Percentiles rank a stretch among this genome's conserved stretches.
Evolutionary conservation across 495 filamentous ascomycete genomes (phyloP).

Genomic region (Trichoderma erinaceum): DNA sequence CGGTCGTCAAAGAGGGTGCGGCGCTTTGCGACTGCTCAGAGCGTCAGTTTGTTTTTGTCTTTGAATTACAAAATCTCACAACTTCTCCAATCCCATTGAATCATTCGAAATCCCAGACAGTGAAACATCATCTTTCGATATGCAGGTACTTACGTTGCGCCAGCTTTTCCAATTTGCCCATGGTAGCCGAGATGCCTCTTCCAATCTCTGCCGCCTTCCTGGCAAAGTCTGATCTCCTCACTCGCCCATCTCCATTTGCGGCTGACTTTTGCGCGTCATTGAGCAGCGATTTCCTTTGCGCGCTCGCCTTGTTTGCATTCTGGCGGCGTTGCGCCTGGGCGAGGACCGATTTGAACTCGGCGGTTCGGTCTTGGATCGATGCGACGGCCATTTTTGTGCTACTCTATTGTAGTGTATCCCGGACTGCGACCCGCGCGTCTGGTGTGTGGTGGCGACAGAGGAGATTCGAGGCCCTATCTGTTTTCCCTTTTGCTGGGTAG

Average conservation of each 20-base stretch:
- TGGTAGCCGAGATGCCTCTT: slow-evolving; percentile 81
- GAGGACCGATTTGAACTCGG: slow-evolving; percentile 88
- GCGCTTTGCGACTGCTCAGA: slow-evolving; percentile 72
- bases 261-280: slow-evolving; percentile 63
- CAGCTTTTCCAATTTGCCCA: slow-evolving; percentile 87
- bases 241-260: slow-evolving; percentile 56
- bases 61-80: neutral
- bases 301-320: slow-evolving; percentile 59
- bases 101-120: neutral
- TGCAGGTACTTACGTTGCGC: slow-evolving; percentile 60
- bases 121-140: neutral
- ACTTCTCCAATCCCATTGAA: neutral
- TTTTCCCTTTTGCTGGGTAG: neutral
- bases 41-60: slow-evolving; percentile 16
- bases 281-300: slow-evolving; percentile 76
- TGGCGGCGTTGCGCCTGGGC: slow-evolving; percentile 72
- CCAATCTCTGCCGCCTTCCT: slow-evolving; percentile 84
- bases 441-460: neutral
- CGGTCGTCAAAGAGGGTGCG: slow-evolving; percentile 96
- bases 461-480: neutral
- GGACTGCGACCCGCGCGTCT: slow-evolving; percentile 10
- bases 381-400: slow-evolving; percentile 39
- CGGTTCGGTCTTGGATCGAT: slow-evolving; percentile 93
- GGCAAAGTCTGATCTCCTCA: slow-evolving; percentile 71
- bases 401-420: neutral